These are phyloP conservation scores for Monosporascus sp. DNA, from an alignment of 2,329 filamentous ascomycete genomes.

Conservation along the genomic window DNA sequence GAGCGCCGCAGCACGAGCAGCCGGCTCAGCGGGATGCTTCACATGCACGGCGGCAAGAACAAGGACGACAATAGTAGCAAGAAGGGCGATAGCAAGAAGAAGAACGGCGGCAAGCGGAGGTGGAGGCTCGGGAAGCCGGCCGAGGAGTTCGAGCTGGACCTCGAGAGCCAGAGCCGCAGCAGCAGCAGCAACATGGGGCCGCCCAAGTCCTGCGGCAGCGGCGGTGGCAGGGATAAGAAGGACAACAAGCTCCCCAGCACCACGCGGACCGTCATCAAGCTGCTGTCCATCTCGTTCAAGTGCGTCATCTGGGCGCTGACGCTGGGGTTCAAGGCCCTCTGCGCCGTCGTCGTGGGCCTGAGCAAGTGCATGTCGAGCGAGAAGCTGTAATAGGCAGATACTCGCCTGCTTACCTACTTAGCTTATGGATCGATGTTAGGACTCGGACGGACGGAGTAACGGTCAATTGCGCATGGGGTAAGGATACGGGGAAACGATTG, in stretches of 20 bases:
- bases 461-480: too few species aligned
- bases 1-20: conserved; percentile 22
- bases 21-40: conserved; percentile 23
- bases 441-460: too few species aligned
- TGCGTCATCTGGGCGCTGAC: conserved; percentile 53
- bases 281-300: conserved; percentile 50
- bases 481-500: not conserved
- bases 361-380: conserved; percentile 44
- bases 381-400: conserved; percentile 26
- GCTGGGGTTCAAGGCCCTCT: conserved; percentile 48
- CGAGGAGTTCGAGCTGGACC: conserved; percentile 55
- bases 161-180: conserved; percentile 49
- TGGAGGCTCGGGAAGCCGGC: conserved; percentile 20
- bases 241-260: conserved; percentile 46
- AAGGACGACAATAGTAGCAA: conserved; percentile 13
- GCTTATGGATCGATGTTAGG: not conserved
- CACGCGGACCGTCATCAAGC: conserved; percentile 42
- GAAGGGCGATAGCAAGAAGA: conserved; percentile 23
- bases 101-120: conserved; percentile 28
- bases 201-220: conserved; percentile 25
- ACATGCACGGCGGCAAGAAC: conserved; percentile 13
- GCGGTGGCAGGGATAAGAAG: conserved; percentile 31
- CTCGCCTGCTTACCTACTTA: not conserved
- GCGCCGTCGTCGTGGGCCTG: conserved; percentile 43
- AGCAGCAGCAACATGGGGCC: conserved; percentile 30